These are phyloP conservation scores for Alloteropsis semialata DNA, from an alignment of 176 grass and related monocot genomes.

Conservation along the genomic window DNA sequence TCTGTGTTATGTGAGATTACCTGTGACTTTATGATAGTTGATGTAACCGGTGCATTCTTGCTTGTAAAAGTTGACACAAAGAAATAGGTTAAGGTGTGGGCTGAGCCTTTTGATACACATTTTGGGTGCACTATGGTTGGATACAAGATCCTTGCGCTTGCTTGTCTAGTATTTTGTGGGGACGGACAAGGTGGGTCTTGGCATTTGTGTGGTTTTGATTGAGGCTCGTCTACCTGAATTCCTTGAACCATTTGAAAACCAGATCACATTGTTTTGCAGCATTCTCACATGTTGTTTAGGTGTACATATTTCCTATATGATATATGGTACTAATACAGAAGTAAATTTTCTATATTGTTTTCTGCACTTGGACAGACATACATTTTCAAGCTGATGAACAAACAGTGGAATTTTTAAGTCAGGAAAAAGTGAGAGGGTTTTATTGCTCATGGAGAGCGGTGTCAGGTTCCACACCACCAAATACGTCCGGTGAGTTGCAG, in stretches of 20 bases:
- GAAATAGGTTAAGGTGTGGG: background rate
- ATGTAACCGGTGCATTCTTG: background rate
- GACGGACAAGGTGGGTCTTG: background rate
- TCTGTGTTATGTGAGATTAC: background rate
- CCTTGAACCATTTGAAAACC: background rate
- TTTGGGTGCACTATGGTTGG: background rate
- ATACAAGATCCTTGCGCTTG: background rate
- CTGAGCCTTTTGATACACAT: background rate
- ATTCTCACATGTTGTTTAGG: background rate
- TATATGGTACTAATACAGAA: background rate
- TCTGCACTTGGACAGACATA: conserved; percentile 62
- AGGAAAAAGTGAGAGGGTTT: conserved; percentile 92
- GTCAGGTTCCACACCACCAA: conserved; percentile 91
- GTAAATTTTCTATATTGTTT: background rate
- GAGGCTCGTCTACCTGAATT: background rate
- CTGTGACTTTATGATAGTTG: background rate
- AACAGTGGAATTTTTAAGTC: conserved; percentile 85
- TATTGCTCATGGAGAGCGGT: conserved; percentile 93
- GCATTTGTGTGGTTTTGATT: background rate
- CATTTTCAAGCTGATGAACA: conserved; percentile 98
- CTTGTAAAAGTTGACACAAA: background rate
- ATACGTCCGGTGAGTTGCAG: conserved; percentile 65
- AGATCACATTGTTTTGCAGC: background rate
- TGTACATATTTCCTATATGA: background rate
- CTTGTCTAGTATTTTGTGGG: background rate